Evolutionary conservation across 192 early-diverging fungal species (phyloP).

Genomic region (Backusella liffmaniae): DNA sequence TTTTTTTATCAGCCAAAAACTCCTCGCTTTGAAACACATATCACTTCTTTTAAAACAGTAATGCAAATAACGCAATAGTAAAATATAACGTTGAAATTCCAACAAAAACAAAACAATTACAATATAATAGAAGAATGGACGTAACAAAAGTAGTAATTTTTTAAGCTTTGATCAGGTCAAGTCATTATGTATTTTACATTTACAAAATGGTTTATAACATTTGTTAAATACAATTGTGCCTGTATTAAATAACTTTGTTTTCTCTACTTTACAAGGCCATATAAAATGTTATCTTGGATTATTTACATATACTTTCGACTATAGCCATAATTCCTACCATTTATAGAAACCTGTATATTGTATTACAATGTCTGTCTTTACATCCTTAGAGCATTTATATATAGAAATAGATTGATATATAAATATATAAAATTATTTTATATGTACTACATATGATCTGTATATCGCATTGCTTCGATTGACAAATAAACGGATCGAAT

Average conservation of each 20-base stretch:
- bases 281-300: not conserved
- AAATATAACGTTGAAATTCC: not conserved
- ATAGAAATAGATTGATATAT: not conserved
- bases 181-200: slow-evolving; percentile 1
- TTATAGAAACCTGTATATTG: not conserved
- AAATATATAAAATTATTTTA: not conserved
- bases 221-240: slow-evolving; percentile 2
- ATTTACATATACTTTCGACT: not conserved
- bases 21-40: not conserved
- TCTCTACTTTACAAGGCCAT: not conserved
- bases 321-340: not conserved
- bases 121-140: not conserved
- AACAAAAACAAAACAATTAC: not conserved
- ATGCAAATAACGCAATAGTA: not conserved
- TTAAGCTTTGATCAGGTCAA: not conserved
- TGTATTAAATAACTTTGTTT: slow-evolving; percentile 8
- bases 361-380: slow-evolving; percentile 4
- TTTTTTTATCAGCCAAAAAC: not conserved
- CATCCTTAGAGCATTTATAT: not conserved
- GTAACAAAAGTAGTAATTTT: not conserved
- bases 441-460: not conserved
- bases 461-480: not conserved
- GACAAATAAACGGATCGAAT: not conserved
- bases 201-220: not conserved
- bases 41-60: not conserved